Base-by-base conservation (phyloP, 352 stramenopile species). In the Pythium apleroticum region DNA sequence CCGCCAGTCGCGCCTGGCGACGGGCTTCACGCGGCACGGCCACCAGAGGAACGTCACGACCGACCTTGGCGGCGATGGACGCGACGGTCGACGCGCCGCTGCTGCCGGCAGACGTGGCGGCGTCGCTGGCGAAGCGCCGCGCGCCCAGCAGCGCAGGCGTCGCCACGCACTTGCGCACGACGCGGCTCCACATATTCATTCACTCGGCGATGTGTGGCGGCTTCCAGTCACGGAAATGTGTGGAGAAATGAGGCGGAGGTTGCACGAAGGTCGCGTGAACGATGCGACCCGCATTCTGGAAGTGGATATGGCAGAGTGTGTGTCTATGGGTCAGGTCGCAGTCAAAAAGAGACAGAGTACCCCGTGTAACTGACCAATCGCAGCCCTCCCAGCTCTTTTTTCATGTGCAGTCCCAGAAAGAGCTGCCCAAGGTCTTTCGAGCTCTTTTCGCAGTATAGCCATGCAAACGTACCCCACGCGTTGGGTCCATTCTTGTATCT, bases 21-120 rank as follows among this genome's bases (percentile, higher is more conserved):
- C 86, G 82, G 52, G 77, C 82, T 30, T 83, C 74, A 35, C 86
- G 73, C 17, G 86, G 74, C 45, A 95, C 72, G 2, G 77, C 81
- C 14, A 77, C 76, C 28, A 95, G 63, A 17, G 77, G 75, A 2
- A 89, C 46, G 30, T 93, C 79, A 31, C 80, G 76, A 3, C 80
- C 84, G 50, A 92, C 78, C 48, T 65, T 68, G 39, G 54, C 46
- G 20, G 60, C 54, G 24, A 65, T 57, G 2, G 66, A 65, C 20
- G 57, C 57, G 15, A n/a, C 39, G 15, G 56, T 33, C 17, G 63
- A 61, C 31, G 20, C 20, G 11, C 19, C 19, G 24, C 31, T 19
- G 20, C 7, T 24, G 5, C 43, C 9, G 20, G 43, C n/a, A 28
- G 43, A 50, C 20, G 41, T 4, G 14, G 33, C 19, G 27, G 30